These are phyloP conservation scores for Naganishia cerealis DNA, from an alignment of 1,284 basidiomycete genomes.

Conservation along the genomic window DNA sequence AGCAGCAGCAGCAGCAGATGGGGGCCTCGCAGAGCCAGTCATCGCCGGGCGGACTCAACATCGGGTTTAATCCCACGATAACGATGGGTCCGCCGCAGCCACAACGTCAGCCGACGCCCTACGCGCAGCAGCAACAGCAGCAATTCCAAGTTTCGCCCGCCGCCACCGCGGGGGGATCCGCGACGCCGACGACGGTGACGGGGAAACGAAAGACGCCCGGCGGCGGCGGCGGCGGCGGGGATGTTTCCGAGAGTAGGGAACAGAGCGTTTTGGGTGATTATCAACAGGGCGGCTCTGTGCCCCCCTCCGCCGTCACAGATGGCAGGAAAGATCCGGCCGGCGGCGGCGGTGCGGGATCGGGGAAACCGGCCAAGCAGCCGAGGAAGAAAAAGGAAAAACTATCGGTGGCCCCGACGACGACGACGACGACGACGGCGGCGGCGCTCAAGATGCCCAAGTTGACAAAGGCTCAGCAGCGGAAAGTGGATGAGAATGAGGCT, in stretches of 20 bases:
- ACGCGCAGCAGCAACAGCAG: conserved; percentile 1
- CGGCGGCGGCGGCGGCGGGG: no score
- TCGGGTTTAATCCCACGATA: conserved; percentile 7
- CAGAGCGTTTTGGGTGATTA: background rate
- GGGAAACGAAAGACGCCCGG: conserved; percentile 24
- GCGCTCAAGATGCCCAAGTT: conserved; percentile 7
- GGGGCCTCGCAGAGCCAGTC: background rate
- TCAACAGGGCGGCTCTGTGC: background rate
- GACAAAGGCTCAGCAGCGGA: conserved; percentile 14
- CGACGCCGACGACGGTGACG: conserved; percentile 13
- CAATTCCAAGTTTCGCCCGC: background rate
- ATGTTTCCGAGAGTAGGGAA: conserved; percentile 7
- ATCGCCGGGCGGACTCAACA: background rate
- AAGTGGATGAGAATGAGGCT: background rate
- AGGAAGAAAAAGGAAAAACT: conserved; percentile 25
- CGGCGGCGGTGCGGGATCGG: background rate
- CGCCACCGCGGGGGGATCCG: background rate
- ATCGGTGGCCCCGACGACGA: background rate
- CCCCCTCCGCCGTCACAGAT: background rate
- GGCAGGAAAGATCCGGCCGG: background rate
- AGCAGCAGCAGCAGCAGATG: no score
- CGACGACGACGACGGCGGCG: no score
- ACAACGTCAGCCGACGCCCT: background rate
- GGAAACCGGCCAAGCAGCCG: conserved; percentile 11
- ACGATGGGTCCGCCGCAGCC: conserved; percentile 9